These are phyloP conservation scores for Anthracocystis walkeri DNA, from an alignment of 1,284 basidiomycete genomes.

Conservation along the genomic window DNA sequence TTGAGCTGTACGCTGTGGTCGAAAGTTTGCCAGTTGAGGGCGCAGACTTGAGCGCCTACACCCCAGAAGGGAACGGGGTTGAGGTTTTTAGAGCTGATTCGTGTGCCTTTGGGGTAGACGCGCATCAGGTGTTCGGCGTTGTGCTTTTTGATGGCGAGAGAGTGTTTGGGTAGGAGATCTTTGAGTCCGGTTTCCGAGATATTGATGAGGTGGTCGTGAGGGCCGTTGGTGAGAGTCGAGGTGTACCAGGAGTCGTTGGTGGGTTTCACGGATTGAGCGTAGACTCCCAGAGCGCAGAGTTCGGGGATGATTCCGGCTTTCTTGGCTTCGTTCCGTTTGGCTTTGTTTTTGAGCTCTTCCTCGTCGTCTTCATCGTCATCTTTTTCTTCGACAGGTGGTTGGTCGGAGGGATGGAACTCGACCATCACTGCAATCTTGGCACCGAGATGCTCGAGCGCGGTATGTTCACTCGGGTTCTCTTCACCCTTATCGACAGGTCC, in stretches of 20 bases:
- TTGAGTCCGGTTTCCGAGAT: conserved; percentile 74
- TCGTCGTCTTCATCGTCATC: conserved; percentile 33
- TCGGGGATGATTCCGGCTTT: conserved; percentile 60
- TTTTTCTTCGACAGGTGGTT: conserved; percentile 18
- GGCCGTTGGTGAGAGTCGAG: conserved; percentile 50
- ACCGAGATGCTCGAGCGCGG: conserved; percentile 73
- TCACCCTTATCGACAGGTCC: conserved; percentile 59
- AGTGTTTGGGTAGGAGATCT: conserved; percentile 70
- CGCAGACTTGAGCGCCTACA: conserved; percentile 74
- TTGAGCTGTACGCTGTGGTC: conserved; percentile 72
- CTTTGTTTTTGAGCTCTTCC: conserved; percentile 33
- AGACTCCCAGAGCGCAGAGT: conserved; percentile 60
- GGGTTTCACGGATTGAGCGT: conserved; percentile 63
- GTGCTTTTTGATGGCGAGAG: conserved; percentile 69
- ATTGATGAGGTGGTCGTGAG: conserved; percentile 73
- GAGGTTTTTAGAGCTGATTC: conserved; percentile 70
- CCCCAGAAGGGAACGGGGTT: conserved; percentile 73
- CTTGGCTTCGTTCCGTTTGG: conserved; percentile 37
- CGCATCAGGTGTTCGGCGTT: conserved; percentile 73
- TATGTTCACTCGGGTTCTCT: conserved; percentile 37
- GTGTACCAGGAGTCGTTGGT: conserved; percentile 57
- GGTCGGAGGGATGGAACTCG: conserved; percentile 40
- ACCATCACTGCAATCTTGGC: conserved; percentile 77
- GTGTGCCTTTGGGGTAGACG: conserved; percentile 75
- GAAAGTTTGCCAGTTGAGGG: conserved; percentile 76